These are phyloP conservation scores for Fusarium sp. DNA, from an alignment of 2,329 filamentous ascomycete species.

Conservation along the genomic window DNA sequence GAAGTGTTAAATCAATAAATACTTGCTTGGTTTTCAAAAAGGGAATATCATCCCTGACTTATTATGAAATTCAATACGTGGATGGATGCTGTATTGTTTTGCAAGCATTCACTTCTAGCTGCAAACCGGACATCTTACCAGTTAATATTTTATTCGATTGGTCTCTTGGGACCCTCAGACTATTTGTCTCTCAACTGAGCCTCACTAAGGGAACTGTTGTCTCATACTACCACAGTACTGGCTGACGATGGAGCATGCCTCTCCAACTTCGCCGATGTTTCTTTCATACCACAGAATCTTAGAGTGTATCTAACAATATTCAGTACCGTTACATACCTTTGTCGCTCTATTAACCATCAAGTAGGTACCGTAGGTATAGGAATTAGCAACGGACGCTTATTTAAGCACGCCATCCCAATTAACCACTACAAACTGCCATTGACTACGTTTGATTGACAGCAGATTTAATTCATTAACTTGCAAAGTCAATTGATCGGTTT, in stretches of 20 bases:
- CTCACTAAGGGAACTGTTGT: too few species aligned
- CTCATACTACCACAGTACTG: too few species aligned
- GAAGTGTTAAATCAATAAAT: not conserved
- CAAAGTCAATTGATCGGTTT: not conserved
- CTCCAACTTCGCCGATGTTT: too few species aligned
- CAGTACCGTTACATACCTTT: too few species aligned
- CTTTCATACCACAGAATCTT: too few species aligned
- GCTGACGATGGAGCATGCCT: too few species aligned
- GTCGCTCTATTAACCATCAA: too few species aligned
- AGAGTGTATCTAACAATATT: too few species aligned
- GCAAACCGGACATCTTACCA: accelerated
- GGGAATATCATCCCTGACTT: not conserved
- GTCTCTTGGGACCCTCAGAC: not conserved
- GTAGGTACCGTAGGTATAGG: too few species aligned
- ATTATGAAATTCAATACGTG: not conserved
- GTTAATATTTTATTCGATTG: not conserved
- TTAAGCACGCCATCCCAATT: not conserved
- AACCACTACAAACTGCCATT: not conserved
- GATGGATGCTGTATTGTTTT: not conserved
- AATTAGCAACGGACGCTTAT: too few species aligned
- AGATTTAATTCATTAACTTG: not conserved
- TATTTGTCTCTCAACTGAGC: too few species aligned
- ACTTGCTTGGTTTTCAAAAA: not conserved
- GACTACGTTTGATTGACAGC: too few species aligned
- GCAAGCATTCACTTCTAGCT: not conserved